phyloP scores from a whole-genome alignment of 2,329 filamentous ascomycete genomes.

The Endocalyx cinctus region DNA sequence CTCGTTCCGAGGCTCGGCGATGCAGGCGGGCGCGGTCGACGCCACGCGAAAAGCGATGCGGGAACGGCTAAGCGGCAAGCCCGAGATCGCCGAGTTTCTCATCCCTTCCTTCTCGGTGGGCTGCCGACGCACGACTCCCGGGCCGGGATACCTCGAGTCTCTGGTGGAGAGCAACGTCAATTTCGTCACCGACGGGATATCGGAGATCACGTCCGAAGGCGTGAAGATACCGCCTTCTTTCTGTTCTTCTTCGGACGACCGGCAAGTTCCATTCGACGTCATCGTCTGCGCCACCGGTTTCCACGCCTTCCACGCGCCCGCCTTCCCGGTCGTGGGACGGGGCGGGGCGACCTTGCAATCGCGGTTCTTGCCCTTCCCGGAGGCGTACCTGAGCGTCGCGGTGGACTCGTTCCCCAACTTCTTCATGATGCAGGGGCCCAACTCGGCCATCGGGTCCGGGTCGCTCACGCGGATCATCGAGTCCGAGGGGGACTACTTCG shows the following conservation, averaged over 20 bases:
- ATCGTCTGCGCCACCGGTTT: constrained; percentile 46
- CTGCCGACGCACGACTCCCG: constrained; percentile 42
- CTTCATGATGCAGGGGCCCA: constrained; percentile 45
- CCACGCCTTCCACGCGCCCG: constrained; percentile 34
- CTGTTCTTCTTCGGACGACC: constrained; percentile 18
- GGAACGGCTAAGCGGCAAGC: constrained; percentile 34
- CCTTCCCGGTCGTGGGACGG: constrained; percentile 37
- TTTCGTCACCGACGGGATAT: constrained; percentile 31
- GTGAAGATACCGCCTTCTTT: too few relatives aligned
- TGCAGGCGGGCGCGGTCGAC: constrained; percentile 29
- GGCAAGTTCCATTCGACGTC: constrained; percentile 35
- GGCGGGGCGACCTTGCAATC: constrained; percentile 30
- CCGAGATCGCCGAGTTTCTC: constrained; percentile 38
- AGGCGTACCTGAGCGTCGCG: constrained; percentile 41
- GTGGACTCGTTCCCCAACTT: constrained; percentile 46
- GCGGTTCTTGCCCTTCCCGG: constrained; percentile 34
- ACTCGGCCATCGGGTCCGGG: constrained; percentile 42
- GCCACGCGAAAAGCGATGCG: constrained; percentile 34
- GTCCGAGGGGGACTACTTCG: constrained; percentile 43
- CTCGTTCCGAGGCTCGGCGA: constrained; percentile 30
- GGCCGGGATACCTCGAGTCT: constrained; percentile 41
- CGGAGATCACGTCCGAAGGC: constrained; percentile 30
- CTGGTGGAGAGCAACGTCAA: constrained; percentile 37
- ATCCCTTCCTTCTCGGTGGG: constrained; percentile 39
- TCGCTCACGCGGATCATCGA: constrained; percentile 43